Percentiles rank a stretch among this genome's conserved stretches.
These are phyloP conservation scores for Apiotrichum laibachii DNA, from an alignment of 1,284 basidiomycete genomes.

Conservation along the genomic window DNA sequence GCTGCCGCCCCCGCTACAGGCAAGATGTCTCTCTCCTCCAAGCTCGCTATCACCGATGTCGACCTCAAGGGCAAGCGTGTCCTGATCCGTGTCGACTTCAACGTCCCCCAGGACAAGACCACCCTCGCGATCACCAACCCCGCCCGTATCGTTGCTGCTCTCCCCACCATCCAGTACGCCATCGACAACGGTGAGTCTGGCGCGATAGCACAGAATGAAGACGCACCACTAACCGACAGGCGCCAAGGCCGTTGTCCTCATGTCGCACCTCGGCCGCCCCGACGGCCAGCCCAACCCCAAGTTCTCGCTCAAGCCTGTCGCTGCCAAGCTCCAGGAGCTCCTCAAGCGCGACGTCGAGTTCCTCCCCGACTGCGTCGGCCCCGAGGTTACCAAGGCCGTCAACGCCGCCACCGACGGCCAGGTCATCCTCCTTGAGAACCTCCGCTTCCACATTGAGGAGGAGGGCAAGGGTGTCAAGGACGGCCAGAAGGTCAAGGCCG, in stretches of 20 bases:
- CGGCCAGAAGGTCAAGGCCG: slow-evolving; percentile 82
- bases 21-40: slow-evolving; percentile 92
- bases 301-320: slow-evolving; percentile 88
- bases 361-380: slow-evolving; percentile 80
- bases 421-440: slow-evolving; percentile 91
- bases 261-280: slow-evolving; percentile 97
- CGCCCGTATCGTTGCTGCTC: slow-evolving; percentile 90
- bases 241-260: slow-evolving; percentile 81
- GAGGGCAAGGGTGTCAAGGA: slow-evolving; percentile 90
- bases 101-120: slow-evolving; percentile 75
- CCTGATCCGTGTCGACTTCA: slow-evolving; percentile 97
- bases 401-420: slow-evolving; percentile 68
- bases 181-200: slow-evolving; percentile 71
- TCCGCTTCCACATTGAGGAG: slow-evolving; percentile 98
- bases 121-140: slow-evolving; percentile 88
- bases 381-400: slow-evolving; percentile 76
- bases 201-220: neutral
- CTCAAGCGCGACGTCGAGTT: slow-evolving; percentile 73
- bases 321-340: slow-evolving; percentile 65
- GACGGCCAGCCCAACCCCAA: slow-evolving; percentile 87
- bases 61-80: slow-evolving; percentile 80
- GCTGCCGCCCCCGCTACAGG: neutral
- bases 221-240: slow-evolving; percentile 54
- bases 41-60: slow-evolving; percentile 87
- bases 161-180: slow-evolving; percentile 95